These are phyloP conservation scores for Globisporangium orthogonon DNA, from an alignment of 352 stramenopile genomes.

Conservation along the genomic window DNA sequence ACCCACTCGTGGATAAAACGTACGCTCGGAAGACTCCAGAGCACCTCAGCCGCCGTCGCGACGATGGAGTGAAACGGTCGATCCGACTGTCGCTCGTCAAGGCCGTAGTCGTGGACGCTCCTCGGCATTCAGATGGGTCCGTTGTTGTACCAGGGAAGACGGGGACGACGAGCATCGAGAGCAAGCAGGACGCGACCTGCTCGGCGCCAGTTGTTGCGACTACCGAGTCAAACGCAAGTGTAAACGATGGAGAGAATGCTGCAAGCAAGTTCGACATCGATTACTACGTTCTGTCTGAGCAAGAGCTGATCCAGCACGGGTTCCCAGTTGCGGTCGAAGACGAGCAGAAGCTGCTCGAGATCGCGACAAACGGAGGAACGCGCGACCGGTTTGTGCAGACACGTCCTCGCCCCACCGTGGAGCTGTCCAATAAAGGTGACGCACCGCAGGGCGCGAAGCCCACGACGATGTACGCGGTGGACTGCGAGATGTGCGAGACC, in stretches of 20 bases:
- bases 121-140: slow-evolving; percentile 32
- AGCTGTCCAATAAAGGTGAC: slow-evolving; percentile 2
- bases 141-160: slow-evolving; percentile 19
- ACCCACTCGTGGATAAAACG: slow-evolving; percentile 48
- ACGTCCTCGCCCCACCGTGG: slow-evolving; percentile 11
- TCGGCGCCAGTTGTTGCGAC: neutral
- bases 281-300: slow-evolving; percentile 55
- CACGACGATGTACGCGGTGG: slow-evolving; percentile 53
- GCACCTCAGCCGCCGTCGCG: slow-evolving; percentile 39
- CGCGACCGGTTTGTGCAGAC: slow-evolving; percentile 57
- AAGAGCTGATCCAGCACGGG: slow-evolving; percentile 64
- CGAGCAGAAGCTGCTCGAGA: slow-evolving; percentile 52
- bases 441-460: neutral
- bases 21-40: slow-evolving; percentile 61
- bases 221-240: slow-evolving; percentile 11
- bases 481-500: slow-evolving; percentile 90
- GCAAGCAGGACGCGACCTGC: slow-evolving; percentile 4
- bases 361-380: slow-evolving; percentile 37
- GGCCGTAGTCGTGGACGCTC: slow-evolving; percentile 44
- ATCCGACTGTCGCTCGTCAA: slow-evolving; percentile 68
- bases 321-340: slow-evolving; percentile 55
- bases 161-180: slow-evolving; percentile 2
- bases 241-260: neutral
- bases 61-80: slow-evolving; percentile 25
- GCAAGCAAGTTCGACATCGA: slow-evolving; percentile 17